Base-by-base conservation (phyloP, 1,139 yeast genomes). In the Wickerhamomyces sp. region DNA sequence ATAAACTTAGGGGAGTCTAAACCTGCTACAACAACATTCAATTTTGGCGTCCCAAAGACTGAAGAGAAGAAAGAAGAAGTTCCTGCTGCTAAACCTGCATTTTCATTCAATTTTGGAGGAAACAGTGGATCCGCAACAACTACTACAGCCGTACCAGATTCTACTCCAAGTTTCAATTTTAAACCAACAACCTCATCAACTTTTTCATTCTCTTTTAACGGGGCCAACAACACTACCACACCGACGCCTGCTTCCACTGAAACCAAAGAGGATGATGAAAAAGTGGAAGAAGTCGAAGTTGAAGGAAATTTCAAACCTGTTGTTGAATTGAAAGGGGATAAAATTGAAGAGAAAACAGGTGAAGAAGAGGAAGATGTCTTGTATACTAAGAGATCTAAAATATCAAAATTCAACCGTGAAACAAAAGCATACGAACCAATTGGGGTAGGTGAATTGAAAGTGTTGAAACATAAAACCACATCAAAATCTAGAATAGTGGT, bases 371-470 rank as follows among this genome's bases (percentile, higher is more conserved):
- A 93, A 67, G 79, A 74, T 6, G 63, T 73, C 0, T 61, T 78
- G 33, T 86, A 75, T 57, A 77, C 82, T 35, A 84, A 85, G 59
- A 76, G 87, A 58, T 76, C 94, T 10, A 89, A 89, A 61, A 69
- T 90, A 39, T 81, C 83, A 77, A 71, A 81, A 45, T 78, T 78
- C 45, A 75, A 80, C 47, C 61, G 79, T 6, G 69, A 68, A 18
- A 73, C 77, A 35, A 73, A 75, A 42, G 71, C 72, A 40, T 84
- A 84, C 57, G 70, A 68, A 27, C 68, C 79, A 23, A 77, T 78
- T 55, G 98, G 98, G 9, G 71, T 90, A 2, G 99, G 99, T 4
- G 90, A 84, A 44, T 70, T 91, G 55, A 85, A 88, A 58, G 71
- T 93, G 11, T 69, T 91, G 50, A 79, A 76, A 48, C 75, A 83